Evolutionary conservation across 2,329 filamentous ascomycete genomes (phyloP).

Genomic region (Karstenula rhodostoma): DNA sequence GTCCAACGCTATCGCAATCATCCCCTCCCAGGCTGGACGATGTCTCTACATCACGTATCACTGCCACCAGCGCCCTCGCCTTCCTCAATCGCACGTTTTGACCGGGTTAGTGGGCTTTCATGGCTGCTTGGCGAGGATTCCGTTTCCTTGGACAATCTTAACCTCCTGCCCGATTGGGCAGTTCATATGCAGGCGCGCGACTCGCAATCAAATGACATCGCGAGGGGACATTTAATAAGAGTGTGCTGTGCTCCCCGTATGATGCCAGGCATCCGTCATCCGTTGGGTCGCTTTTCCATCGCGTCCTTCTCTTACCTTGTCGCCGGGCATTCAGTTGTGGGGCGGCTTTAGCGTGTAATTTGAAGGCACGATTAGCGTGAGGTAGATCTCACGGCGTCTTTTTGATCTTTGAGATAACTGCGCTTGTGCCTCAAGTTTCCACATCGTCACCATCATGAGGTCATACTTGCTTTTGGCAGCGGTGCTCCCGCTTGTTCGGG

Average conservation of each 20-base stretch:
- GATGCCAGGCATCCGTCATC: neutral
- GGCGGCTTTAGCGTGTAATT: neutral
- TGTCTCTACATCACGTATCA: neutral
- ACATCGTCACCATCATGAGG: conserved; percentile 31
- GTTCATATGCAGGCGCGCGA: conserved; percentile 34
- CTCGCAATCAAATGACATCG: conserved; percentile 31
- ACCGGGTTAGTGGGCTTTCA: conserved; percentile 37
- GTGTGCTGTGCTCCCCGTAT: neutral
- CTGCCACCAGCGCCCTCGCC: neutral
- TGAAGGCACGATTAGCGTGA: neutral
- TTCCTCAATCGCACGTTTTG: conserved; percentile 33
- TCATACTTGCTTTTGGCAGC: conserved; percentile 38
- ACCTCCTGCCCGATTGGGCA: conserved; percentile 47
- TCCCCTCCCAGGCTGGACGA: neutral
- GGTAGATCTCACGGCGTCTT: neutral
- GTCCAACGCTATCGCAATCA: conserved; percentile 7
- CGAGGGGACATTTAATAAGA: conserved; percentile 35
- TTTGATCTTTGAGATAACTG: neutral
- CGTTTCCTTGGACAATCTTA: conserved; percentile 34
- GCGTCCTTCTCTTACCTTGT: conserved; percentile 1
- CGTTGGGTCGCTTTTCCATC: conserved; percentile 3
- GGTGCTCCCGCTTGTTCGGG: conserved; percentile 37
- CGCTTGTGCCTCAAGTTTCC: too few species aligned
- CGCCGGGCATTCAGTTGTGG: neutral
- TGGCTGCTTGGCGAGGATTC: conserved; percentile 37